Conservation (phyloP, 2,329 filamentous ascomycete species). For the Elsinoe arachidis region DNA sequence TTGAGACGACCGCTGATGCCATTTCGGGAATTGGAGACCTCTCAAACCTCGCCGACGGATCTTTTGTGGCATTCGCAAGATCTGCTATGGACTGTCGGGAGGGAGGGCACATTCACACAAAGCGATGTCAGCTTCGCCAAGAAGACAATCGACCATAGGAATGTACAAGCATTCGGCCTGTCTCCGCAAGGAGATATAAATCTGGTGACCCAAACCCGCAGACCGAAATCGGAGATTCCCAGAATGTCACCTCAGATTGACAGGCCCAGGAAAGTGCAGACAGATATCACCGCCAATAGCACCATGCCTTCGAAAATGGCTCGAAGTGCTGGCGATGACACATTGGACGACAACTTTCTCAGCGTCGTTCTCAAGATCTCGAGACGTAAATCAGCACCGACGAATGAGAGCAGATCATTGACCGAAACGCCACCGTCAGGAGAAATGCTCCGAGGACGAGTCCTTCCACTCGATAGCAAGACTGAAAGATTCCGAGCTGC, state of each 20-base stretch:
- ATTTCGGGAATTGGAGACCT: slow-evolving; percentile 51
- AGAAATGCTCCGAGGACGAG: slow-evolving; percentile 35
- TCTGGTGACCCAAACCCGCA: slow-evolving; percentile 45
- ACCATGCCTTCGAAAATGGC: slow-evolving; percentile 37
- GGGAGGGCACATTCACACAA: slow-evolving; percentile 53
- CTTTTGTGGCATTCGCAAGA: slow-evolving; percentile 57
- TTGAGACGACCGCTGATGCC: slow-evolving; percentile 54
- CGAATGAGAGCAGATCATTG: slow-evolving; percentile 42
- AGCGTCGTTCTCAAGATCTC: slow-evolving; percentile 37
- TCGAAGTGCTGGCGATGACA: slow-evolving; percentile 46
- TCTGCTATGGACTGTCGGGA: slow-evolving; percentile 55
- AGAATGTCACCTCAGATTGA: neutral
- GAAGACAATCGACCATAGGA: slow-evolving; percentile 50
- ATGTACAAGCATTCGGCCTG: slow-evolving; percentile 48
- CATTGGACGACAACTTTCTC: slow-evolving; percentile 48
- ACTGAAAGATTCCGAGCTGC: slow-evolving; percentile 17
- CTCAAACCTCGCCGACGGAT: slow-evolving; percentile 48
- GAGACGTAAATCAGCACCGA: slow-evolving; percentile 1
- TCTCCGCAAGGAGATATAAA: slow-evolving; percentile 50
- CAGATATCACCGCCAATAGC: slow-evolving; percentile 30
- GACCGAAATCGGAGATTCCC: slow-evolving; percentile 9
- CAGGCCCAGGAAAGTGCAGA: slow-evolving; percentile 14
- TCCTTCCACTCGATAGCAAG: slow-evolving; percentile 40
- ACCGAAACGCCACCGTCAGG: slow-evolving; percentile 46
- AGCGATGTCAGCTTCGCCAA: slow-evolving; percentile 52